Base-by-base conservation (phyloP, 768 basidiomycete species). In the Amanita polypyramis region DNA sequence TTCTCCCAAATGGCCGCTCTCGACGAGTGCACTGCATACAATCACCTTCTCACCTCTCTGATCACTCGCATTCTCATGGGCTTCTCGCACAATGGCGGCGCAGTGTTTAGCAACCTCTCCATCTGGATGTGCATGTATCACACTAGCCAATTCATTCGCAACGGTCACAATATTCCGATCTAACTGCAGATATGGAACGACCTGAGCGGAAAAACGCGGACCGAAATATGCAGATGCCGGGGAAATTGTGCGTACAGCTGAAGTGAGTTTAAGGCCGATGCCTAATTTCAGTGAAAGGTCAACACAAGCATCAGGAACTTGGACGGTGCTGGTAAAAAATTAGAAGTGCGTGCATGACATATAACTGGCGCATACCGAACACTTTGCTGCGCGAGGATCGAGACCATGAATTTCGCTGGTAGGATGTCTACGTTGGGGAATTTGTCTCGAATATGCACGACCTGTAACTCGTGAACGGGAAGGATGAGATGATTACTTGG, bases 201-300 rank as follows among this genome's bases (percentile, higher is more conserved):
- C 71, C 36, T 74, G 62, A 1, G 67, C 58, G 2, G 76, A 77
- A 58, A 80, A 80, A 15, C 75, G 69, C 2, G 76, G 76, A 1
- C 76, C 76, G 10, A 78, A 58, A 54, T 73, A 76, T 1, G 75
- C 77, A 4, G 75, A 75, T 38, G 74, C 71, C 2, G 76, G 76
- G n/a, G 76, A 77, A 37, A 80, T 77, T 1, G 76, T 76, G 49
- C 78, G 73, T 12, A 78, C 66, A 5, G 76, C 76, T 10, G 75
- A 76, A 3, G 78, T 78, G 34, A 80, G 66, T 51, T 74, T 76
- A 53, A 79, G 67, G 12, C 77, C 77, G 42, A 78, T 67, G 5
- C 68, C 72, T 1, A 79, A 65, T 52, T 80, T 80, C 43, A 80
- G 69, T 4, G 73, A 73, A 4, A 73, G 59, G n/a, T 66, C 65